Percentiles rank a stretch among this genome's conserved stretches.
Evolutionary conservation across 2,329 filamentous ascomycete genomes (phyloP).

Genomic region (Domatiomyces catenatus): DNA sequence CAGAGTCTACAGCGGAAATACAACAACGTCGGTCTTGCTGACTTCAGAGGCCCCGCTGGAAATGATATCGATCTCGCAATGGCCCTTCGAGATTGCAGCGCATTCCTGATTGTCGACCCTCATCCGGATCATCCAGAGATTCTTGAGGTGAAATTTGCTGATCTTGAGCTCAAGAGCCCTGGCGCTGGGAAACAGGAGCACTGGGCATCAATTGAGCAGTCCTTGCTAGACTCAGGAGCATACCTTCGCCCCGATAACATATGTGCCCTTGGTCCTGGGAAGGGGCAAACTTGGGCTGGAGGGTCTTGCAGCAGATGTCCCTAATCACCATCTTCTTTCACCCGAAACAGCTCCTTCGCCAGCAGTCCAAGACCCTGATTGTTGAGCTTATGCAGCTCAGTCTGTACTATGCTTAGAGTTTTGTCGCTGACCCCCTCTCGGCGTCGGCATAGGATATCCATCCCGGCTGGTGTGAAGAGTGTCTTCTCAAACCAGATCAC

Average conservation of each 20-base stretch:
- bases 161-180: slow-evolving; percentile 62
- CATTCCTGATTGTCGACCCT: slow-evolving; percentile 39
- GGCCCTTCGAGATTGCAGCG: slow-evolving; percentile 66
- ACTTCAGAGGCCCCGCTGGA: slow-evolving; percentile 13
- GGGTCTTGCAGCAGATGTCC: background rate
- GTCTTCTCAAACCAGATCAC: slow-evolving; percentile 78
- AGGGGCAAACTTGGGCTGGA: background rate
- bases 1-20: slow-evolving; percentile 14
- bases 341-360: slow-evolving; percentile 33
- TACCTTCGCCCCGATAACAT: slow-evolving; percentile 29
- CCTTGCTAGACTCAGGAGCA: slow-evolving; percentile 37
- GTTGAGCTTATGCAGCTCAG: slow-evolving; percentile 37
- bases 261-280: background rate
- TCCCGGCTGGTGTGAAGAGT: slow-evolving; percentile 63
- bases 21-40: slow-evolving; percentile 16
- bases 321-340: slow-evolving; percentile 21
- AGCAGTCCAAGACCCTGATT: slow-evolving; percentile 40
- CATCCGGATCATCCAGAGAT: slow-evolving; percentile 21
- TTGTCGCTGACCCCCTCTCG: slow-evolving; percentile 43
- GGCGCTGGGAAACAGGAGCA: slow-evolving; percentile 47
- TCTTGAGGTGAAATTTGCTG: slow-evolving; percentile 44
- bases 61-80: slow-evolving; percentile 52
- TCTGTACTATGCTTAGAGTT: slow-evolving; percentile 42
- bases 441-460: slow-evolving; percentile 61
- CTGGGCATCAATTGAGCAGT: slow-evolving; percentile 50